Evolutionary conservation across 352 stramenopile genomes (phyloP).

Genomic region (Phytophthora nicotianae): DNA sequence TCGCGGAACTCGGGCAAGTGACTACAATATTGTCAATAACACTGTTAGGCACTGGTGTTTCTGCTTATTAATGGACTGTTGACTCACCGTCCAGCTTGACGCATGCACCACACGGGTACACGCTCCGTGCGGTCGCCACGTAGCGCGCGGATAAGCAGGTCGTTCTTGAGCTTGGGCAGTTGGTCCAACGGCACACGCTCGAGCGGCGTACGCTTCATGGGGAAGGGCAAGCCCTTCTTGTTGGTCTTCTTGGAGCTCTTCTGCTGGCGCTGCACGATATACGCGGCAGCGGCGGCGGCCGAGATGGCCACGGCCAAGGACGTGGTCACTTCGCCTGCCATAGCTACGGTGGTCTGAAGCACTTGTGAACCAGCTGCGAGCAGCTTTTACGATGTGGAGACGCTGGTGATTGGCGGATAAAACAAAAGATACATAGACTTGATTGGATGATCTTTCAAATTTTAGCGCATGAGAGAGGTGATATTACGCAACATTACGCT

Average conservation of each 20-base stretch:
- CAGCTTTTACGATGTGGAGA: constrained; percentile 13
- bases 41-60: background rate
- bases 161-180: constrained; percentile 90
- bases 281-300: constrained; percentile 64
- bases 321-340: constrained; percentile 25
- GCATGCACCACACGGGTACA: constrained; percentile 97
- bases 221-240: constrained; percentile 60
- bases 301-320: constrained; percentile 44
- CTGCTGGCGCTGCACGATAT: constrained; percentile 68
- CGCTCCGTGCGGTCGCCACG: constrained; percentile 88
- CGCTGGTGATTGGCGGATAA: constrained; percentile 8
- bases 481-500: constrained; percentile 6
- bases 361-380: constrained; percentile 14
- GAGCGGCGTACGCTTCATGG: constrained; percentile 67
- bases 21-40: constrained; percentile 29
- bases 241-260: constrained; percentile 20
- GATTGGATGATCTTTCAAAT: constrained; percentile 16
- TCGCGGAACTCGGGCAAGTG: constrained; percentile 90
- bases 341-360: constrained; percentile 13
- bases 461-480: constrained; percentile 17
- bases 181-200: constrained; percentile 71
- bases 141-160: constrained; percentile 87
- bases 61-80: background rate
- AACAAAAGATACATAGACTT: background rate
- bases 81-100: constrained; percentile 93